Base-by-base conservation (phyloP, 805 yeast genomes). In the Metschnikowia orientalis region DNA sequence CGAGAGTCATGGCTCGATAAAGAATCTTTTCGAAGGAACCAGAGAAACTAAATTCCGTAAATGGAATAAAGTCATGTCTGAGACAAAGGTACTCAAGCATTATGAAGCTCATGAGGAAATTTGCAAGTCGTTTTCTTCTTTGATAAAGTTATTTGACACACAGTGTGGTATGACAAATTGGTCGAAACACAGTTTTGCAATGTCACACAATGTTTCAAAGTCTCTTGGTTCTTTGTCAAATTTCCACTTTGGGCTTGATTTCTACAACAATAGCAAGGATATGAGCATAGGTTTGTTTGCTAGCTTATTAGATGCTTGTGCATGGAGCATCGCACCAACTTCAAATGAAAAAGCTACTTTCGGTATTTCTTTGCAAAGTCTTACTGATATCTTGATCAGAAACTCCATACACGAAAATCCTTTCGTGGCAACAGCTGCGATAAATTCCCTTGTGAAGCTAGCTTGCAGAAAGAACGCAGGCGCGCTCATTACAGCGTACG, bases 301-400 rank as follows among this genome's bases (percentile, higher is more conserved):
- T 1, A 72, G 79, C 2, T 63, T 84, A 12, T 65, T 88, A 1
- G 85, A 84, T 18, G 68, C 82, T 2, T 63, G 82, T 26, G 92
- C 97, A 0, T 82, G 89, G 77, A 57, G 66, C 3, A 49, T 64
- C 46, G 61, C 54, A 4, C 58, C 66, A 5, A 32, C 56, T 18
- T 30, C 50, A 1, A 49, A 41, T 6, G 61, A 59, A 18, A 45
- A 43, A n/a, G 73, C 68, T 3, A 52, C 63, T 30, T 54, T 57
- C 23, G 71, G 63, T 15, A 66, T 79, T 2, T 73, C 77, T 8
- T 78, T 79, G 48, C 71, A 81, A 36, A 71, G 75, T 19, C 62
- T 81, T 2, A 75, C 89, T 16, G 97, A 90, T 38, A 63, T 87
- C 3, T 61, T 92, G 10, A 79, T 89, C 24, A 69, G 86, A 36